A percentile compares a stretch with the other conserved stretches of the same genome.
Evolutionary conservation across 257 asterid species (phyloP).

Genomic region (Solanum chmielewskii): DNA sequence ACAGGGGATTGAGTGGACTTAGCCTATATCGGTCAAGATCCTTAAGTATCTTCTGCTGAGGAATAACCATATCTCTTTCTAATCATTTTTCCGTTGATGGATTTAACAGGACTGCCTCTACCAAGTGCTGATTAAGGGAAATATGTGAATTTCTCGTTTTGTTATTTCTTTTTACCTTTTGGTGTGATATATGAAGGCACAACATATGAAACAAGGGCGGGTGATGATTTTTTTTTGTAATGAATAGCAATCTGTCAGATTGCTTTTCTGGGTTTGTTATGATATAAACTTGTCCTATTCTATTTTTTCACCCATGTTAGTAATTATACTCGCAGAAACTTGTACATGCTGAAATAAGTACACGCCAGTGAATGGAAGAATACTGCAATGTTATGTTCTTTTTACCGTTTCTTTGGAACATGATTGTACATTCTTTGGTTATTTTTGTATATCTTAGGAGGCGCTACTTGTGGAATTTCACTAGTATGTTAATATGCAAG

Average conservation of each 20-base stretch:
- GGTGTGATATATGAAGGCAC: neutral
- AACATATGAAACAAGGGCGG: neutral
- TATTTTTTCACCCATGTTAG: too few relatives aligned
- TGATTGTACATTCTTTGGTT: neutral
- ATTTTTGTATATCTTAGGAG: neutral
- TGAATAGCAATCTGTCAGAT: neutral
- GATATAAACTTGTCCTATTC: too few relatives aligned
- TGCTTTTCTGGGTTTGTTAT: neutral
- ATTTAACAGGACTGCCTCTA: constrained; percentile 32
- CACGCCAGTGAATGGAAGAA: neutral
- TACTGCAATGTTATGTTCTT: neutral
- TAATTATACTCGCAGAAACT: neutral
- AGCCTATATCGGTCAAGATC: neutral
- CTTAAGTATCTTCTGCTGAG: neutral
- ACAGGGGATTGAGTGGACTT: neutral
- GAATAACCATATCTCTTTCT: neutral
- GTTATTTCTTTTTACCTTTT: neutral
- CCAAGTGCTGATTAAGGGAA: constrained; percentile 12
- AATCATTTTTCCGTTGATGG: neutral
- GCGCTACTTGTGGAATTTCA: neutral
- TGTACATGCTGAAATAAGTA: neutral
- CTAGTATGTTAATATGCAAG: neutral
- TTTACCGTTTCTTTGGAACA: too few relatives aligned
- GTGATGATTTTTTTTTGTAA: neutral
- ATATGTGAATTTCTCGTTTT: neutral